Conservation (phyloP, 2,329 filamentous ascomycete species). For the Colletotrichum sp. region DNA sequence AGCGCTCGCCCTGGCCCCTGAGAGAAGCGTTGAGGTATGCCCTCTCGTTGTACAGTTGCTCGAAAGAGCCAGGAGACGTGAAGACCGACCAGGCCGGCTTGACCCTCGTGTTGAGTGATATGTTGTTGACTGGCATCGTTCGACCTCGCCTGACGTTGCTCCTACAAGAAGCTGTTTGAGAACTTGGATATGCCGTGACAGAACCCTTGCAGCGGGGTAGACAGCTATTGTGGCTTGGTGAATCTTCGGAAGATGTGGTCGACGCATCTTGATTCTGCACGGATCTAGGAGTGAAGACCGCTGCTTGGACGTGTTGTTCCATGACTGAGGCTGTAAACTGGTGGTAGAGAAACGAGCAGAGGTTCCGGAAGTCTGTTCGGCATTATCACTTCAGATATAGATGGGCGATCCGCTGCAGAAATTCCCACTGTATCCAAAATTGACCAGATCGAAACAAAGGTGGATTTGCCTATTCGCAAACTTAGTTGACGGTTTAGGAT, state of each 20-base stretch:
- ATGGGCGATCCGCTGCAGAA: background rate
- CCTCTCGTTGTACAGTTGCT: conserved; percentile 50
- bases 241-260: background rate
- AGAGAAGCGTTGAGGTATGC: conserved; percentile 49
- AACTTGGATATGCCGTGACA: background rate
- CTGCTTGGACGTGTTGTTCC: conserved; percentile 4
- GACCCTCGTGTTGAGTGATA: background rate
- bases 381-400: background rate
- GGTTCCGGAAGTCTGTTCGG: background rate
- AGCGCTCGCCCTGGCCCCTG: conserved; percentile 41
- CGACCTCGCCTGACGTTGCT: background rate
- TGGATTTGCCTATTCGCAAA: background rate
- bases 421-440: background rate
- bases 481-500: background rate
- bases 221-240: background rate
- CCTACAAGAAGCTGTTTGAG: background rate
- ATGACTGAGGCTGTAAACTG: background rate
- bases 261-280: background rate
- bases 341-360: background rate
- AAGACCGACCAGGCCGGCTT: conserved; percentile 25
- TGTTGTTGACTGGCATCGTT: background rate
- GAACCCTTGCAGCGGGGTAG: background rate
- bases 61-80: conserved; percentile 43
- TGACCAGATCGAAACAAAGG: background rate
- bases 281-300: background rate